Evolutionary conservation across 345 rosid genomes (phyloP).

Genomic region (Eucalyptus tenuipes): DNA sequence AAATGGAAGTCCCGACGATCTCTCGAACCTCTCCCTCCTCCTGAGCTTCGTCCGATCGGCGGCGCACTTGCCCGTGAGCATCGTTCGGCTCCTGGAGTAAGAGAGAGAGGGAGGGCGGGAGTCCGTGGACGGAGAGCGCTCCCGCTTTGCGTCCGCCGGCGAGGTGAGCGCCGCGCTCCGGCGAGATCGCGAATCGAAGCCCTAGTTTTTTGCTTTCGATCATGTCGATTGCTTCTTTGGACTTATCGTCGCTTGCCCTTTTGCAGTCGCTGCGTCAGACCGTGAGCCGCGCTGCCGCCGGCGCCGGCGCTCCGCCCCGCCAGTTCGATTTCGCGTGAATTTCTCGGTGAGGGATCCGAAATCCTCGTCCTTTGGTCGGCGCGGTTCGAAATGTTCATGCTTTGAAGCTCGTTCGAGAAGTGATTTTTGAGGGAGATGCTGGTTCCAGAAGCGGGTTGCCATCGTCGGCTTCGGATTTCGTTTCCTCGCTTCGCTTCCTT

Average conservation of each 20-base stretch:
- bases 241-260: neutral
- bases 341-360: neutral
- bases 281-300: neutral
- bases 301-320: neutral
- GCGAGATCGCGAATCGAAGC: neutral
- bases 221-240: neutral
- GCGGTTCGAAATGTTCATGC: neutral
- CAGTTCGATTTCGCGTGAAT: neutral
- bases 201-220: neutral
- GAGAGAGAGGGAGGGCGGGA: neutral
- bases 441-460: neutral
- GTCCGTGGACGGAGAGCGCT: neutral
- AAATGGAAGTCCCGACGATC: neutral
- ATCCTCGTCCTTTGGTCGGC: neutral
- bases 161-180: neutral
- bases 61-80: neutral
- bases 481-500: neutral
- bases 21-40: neutral
- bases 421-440: neutral
- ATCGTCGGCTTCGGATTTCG: neutral
- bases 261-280: neutral
- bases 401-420: neutral
- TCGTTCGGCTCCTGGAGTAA: neutral
- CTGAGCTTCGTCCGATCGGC: neutral
- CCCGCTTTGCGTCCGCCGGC: neutral